Evolutionary conservation across 2,329 filamentous ascomycete genomes (phyloP), one percentile per base, ranked within the genome.

Genomic region (Cladosporium sp.): DNA sequence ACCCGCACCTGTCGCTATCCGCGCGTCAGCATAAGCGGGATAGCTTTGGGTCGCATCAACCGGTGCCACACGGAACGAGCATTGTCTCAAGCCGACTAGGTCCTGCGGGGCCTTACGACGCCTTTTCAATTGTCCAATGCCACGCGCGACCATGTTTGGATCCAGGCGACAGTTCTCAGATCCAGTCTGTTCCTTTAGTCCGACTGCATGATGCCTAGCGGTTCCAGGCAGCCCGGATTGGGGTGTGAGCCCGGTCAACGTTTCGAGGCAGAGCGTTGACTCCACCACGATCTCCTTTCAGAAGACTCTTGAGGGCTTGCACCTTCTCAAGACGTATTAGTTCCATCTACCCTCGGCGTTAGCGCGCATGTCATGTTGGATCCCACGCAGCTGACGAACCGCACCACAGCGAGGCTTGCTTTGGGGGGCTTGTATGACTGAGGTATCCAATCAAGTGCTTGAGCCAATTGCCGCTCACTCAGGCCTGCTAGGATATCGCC

Each of bases 311-410:
- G 48, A 18, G 6, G 19, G 18, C 31, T 50, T 31, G 40, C 31
- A 50, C 40, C 48, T 50, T 38, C 48, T 37, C 31, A 22, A 43
- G 40, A 18, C 28, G 48, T 9, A n/a, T 43, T 50, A 50, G 48
- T 50, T 14, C 40, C 4, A 28, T 31, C 40, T 18, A 32, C 40
- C 40, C 28, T 18, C 19, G 33, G 33, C 48, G 48, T 38, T 35
- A 48, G 11, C 22, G 38, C 40, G 32, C 48, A 50, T 43, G 48
- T 38, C 9, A 37, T 16, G 11, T 43, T 35, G 16, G 19, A 50
- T 50, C 48, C 40, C 37, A 43, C 48, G 40, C 31, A 16, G 48
- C 48, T 50, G 48, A 50, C 48, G 48, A 50, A 50, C 48, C 48
- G 48, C 48, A 50, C 48, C 40, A 50, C 48, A 40, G 40, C 48